phyloP scores from a whole-genome alignment of 2,329 filamentous ascomycete genomes.

The Dendryphion nanum region DNA sequence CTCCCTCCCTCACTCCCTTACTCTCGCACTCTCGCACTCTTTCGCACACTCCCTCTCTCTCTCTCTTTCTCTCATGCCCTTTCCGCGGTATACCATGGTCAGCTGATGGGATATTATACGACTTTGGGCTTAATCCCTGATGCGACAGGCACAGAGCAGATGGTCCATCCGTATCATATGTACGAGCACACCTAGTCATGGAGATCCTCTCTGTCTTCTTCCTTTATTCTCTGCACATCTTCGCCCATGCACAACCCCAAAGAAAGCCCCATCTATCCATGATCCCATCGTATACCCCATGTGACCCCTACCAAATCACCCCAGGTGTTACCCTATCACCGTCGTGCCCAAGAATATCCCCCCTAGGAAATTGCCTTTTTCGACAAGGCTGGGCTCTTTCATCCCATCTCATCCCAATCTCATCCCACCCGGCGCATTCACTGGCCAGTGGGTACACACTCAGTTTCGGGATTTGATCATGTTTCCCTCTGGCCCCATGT shows the following conservation, averaged over 20 bases:
- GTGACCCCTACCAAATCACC: neutral
- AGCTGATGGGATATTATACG: neutral
- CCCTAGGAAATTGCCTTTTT: neutral
- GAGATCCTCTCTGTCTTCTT: too few species aligned
- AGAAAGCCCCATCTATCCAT: neutral
- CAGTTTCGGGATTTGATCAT: too few species aligned
- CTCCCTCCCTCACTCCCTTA: neutral
- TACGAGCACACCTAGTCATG: neutral
- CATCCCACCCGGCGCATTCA: too few species aligned
- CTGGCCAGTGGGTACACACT: too few species aligned
- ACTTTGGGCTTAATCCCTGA: too few species aligned
- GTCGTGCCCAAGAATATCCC: neutral
- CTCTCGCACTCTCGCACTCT: neutral
- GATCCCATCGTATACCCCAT: neutral
- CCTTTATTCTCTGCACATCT: neutral
- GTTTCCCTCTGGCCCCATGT: too few species aligned
- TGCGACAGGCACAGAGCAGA: too few species aligned
- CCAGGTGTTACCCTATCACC: neutral
- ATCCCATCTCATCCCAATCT: too few species aligned
- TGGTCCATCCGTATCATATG: too few species aligned
- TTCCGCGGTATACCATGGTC: neutral
- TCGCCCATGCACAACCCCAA: neutral
- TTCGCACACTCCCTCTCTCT: neutral
- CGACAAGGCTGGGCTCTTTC: neutral
- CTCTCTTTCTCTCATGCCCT: neutral